Percentiles rank a stretch among this genome's conserved stretches.
phyloP scores from a whole-genome alignment of 768 basidiomycete species.

The Myochromella boudieri region DNA sequence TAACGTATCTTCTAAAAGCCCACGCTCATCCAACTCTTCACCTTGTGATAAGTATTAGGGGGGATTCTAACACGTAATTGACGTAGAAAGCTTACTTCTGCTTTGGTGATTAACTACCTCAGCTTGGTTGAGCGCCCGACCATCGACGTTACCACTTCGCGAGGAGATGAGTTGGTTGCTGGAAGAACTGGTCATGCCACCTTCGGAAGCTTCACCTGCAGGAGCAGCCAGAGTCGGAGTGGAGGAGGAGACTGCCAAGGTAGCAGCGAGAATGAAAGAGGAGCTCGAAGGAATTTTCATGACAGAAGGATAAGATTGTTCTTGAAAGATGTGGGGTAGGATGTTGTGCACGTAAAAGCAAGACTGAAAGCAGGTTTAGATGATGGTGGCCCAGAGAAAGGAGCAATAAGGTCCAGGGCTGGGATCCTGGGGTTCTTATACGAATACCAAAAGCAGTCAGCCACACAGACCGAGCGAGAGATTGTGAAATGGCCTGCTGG shows the following conservation, averaged over 20 bases:
- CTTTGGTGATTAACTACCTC: constrained; percentile 4
- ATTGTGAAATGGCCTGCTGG: neutral
- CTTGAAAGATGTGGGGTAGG: constrained; percentile 11
- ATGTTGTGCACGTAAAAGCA: constrained; percentile 11
- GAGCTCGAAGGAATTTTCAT: constrained; percentile 52
- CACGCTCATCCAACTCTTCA: neutral
- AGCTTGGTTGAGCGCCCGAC: constrained; percentile 11
- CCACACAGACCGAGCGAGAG: neutral
- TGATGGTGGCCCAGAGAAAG: constrained; percentile 16
- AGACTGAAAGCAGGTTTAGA: constrained; percentile 11
- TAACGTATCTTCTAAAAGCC: too few relatives aligned
- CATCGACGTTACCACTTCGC: constrained; percentile 11
- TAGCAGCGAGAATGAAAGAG: constrained; percentile 46
- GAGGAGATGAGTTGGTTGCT: constrained; percentile 21
- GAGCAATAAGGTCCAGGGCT: constrained; percentile 6
- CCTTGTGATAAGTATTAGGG: too few relatives aligned
- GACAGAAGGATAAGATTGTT: constrained; percentile 12
- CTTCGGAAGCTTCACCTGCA: constrained; percentile 28
- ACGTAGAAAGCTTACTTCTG: neutral
- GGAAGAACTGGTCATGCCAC: constrained; percentile 22
- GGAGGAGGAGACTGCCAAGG: constrained; percentile 52
- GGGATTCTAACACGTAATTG: too few relatives aligned
- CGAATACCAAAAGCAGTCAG: neutral
- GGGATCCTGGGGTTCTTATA: constrained; percentile 9
- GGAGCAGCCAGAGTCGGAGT: constrained; percentile 46